Evolutionary conservation across 2,329 filamentous ascomycete genomes (phyloP).

Genomic region (Pseudogymnoascus sp.): DNA sequence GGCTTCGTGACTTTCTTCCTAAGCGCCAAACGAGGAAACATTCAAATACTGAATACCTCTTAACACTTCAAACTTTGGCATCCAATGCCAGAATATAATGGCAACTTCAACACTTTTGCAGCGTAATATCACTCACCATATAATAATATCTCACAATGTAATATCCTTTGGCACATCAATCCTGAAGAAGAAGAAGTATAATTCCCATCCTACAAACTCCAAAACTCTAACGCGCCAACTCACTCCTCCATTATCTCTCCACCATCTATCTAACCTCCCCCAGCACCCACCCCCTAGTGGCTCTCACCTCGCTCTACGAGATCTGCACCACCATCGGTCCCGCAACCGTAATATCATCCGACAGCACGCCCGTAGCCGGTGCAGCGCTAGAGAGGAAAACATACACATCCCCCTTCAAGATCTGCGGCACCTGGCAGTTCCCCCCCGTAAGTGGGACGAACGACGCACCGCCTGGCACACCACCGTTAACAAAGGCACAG

Average conservation of each 20-base stretch:
- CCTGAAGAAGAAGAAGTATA: constrained; percentile 2
- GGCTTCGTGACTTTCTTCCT: no score
- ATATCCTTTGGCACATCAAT: neutral
- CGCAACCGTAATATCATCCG: constrained; percentile 57
- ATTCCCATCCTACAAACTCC: neutral
- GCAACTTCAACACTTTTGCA: no score
- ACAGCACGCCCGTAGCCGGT: constrained; percentile 42
- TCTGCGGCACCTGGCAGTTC: constrained; percentile 53
- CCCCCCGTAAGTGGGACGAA: constrained; percentile 49
- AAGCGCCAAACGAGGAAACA: no score
- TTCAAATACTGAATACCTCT: no score
- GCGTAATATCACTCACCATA: no score
- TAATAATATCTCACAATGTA: neutral
- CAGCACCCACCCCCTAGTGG: neutral
- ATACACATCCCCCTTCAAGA: constrained; percentile 56
- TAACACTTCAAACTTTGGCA: no score
- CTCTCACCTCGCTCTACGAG: constrained; percentile 28
- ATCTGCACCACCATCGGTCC: constrained; percentile 52
- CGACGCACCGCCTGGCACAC: constrained; percentile 45
- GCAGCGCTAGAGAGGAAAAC: constrained; percentile 52
- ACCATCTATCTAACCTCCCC: neutral
- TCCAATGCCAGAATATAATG: no score
- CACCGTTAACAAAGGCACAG: constrained; percentile 61
- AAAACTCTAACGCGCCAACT: neutral
- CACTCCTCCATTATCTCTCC: neutral